Base-by-base conservation (phyloP, 305 asterid genomes). In the Fraxinus albicans region DNA sequence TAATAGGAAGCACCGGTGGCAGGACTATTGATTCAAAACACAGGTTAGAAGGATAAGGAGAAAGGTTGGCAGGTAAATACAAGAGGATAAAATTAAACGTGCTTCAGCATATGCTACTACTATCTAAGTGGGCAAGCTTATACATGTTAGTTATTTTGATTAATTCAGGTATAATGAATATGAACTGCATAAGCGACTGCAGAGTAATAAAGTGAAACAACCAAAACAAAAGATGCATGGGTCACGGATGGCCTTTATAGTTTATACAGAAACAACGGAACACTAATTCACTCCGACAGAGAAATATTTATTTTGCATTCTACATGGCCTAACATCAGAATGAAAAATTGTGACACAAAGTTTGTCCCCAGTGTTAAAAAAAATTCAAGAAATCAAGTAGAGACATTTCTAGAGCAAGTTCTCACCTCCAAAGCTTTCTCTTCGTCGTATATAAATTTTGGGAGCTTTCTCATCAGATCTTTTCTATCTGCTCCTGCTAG, bases 341-440 rank as follows among this genome's bases (percentile, higher is more conserved):
- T 47, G 60, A 47, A 47, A 47, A 47, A 47, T 47, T 47, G 58
- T 47, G 10, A n/a, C 10, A n/a, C 27, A 55, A 55, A n/a, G 10
- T 19, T 55, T 55, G 67, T 55, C 67, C 67, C 23, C 1, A 6
- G 10, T 17, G 2, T 3, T 17, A 3, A 58, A 19, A 19, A 6
- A n/a, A 19, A 19, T 1, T 58, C 29, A 58, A 2, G 69, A 6
- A 58, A 58, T 17, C 27, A 19, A n/a, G 69, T 58, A 19, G 3
- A 58, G 27, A 17, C 8, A 17, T 19, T 19, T 58, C 2, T 19
- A 58, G 27, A 58, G 21, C 10, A 58, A 58, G 27, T 58, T n/a
- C 69, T 60, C 50, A 86, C 92, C 89, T 89, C 92, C 87, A 89
- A 73, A 77, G 90, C 89, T 87, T 89, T 89, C 83, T 87, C 92